These are phyloP conservation scores for Nitzschia sp. DNA, from an alignment of 108 stramenopile species.

Conservation along the genomic window DNA sequence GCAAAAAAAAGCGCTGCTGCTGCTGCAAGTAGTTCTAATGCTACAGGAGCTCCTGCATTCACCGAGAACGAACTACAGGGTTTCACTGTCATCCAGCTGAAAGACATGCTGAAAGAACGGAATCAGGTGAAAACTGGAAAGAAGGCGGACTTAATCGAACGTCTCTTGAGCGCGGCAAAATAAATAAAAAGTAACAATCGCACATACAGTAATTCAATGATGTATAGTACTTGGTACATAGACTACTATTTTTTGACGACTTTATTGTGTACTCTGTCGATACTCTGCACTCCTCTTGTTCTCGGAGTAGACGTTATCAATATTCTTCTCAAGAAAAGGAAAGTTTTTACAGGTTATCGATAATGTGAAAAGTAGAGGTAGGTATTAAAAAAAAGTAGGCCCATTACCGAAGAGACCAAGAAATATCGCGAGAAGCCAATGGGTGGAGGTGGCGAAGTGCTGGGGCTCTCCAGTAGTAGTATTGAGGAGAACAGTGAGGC, in stretches of 20 bases:
- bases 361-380: slow-evolving; percentile 7
- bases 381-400: neutral
- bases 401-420: neutral
- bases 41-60: neutral
- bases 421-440: slow-evolving; percentile 2
- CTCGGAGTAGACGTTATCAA: too few relatives aligned
- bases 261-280: too few relatives aligned
- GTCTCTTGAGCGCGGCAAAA: too few relatives aligned
- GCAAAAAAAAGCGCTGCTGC: neutral
- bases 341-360: too few relatives aligned
- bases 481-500: too few relatives aligned
- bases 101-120: slow-evolving; percentile 58
- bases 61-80: slow-evolving; percentile 35
- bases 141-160: slow-evolving; percentile 72
- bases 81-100: slow-evolving; percentile 67
- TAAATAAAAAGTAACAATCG: too few relatives aligned
- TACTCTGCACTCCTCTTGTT: too few relatives aligned
- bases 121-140: slow-evolving; percentile 71
- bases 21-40: neutral
- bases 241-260: too few relatives aligned
- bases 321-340: too few relatives aligned
- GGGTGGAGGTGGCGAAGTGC: neutral
- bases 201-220: too few relatives aligned
- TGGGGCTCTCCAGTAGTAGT: too few relatives aligned
- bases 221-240: too few relatives aligned